A percentile compares a stretch with the other conserved stretches of the same genome.
Evolutionary conservation across 768 basidiomycete species (phyloP).

Genomic region (Rhodosporidiobolus odoratus): DNA sequence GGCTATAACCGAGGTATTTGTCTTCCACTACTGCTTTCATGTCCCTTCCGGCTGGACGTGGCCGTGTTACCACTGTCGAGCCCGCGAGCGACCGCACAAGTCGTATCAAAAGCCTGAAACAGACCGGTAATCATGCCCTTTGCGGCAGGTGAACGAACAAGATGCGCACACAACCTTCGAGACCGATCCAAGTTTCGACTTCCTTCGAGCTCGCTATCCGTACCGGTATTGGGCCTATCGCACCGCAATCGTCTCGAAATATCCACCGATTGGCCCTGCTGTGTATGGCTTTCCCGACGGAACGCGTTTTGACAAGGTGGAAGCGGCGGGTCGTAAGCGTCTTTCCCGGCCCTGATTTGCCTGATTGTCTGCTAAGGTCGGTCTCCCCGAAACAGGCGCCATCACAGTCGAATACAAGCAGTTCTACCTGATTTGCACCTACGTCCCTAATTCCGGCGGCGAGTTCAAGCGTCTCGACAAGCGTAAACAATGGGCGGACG

Average conservation of each 20-base stretch:
- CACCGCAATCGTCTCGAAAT: conserved; percentile 71
- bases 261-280: conserved; percentile 54
- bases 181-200: not conserved
- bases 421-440: conserved; percentile 58
- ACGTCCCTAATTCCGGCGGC: conserved; percentile 70
- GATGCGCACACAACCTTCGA: not conserved
- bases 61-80: no score
- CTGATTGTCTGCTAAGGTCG: not conserved
- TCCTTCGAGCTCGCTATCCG: conserved; percentile 21
- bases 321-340: conserved; percentile 13
- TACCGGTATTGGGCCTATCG: conserved; percentile 45
- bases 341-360: not conserved
- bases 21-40: no score
- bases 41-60: no score
- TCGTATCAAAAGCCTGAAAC: no score
- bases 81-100: no score
- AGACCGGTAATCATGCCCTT: not conserved
- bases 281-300: conserved; percentile 31
- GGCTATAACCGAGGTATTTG: conserved; percentile 67
- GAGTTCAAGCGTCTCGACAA: conserved; percentile 62
- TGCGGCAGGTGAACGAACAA: conserved; percentile 55
- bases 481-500: conserved; percentile 71
- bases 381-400: conserved; percentile 52
- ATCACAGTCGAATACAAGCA: conserved; percentile 69
- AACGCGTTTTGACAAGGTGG: conserved; percentile 4